These are phyloP conservation scores for Albizia julibrissin DNA, from an alignment of 306 rosid species.

Conservation along the genomic window DNA sequence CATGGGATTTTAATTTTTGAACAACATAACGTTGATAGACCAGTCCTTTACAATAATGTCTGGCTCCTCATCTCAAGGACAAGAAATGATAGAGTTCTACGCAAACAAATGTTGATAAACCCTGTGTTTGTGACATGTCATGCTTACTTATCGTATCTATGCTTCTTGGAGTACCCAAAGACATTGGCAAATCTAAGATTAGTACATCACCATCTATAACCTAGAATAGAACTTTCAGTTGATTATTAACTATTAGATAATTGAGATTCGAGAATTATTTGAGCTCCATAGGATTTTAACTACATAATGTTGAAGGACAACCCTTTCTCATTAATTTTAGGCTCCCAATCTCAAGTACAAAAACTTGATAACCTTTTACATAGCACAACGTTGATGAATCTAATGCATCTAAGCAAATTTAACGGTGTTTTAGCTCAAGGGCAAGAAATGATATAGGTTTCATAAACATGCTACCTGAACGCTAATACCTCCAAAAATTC, in stretches of 20 bases:
- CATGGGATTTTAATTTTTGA: background rate
- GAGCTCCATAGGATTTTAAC: background rate
- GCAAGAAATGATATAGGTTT: slow-evolving; percentile 8
- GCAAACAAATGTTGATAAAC: slow-evolving; percentile 3
- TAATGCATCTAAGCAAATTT: background rate
- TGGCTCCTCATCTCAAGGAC: background rate
- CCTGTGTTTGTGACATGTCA: too few relatives aligned
- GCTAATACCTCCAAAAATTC: slow-evolving; percentile 82
- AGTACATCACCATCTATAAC: background rate
- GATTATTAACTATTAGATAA: background rate
- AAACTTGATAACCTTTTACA: background rate
- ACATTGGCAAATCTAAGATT: slow-evolving; percentile 8
- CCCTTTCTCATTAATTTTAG: background rate
- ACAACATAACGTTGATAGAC: background rate
- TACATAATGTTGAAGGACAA: background rate
- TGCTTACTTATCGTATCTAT: background rate
- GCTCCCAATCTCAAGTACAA: background rate
- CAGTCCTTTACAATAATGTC: background rate
- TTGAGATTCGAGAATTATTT: background rate
- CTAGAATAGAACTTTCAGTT: background rate
- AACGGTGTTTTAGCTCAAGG: background rate
- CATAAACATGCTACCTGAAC: slow-evolving; percentile 59
- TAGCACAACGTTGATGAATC: background rate
- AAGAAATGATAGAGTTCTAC: slow-evolving; percentile 6
- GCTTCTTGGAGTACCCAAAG: background rate